phyloP scores from a whole-genome alignment of 805 yeast genomes.

The Tetrapisispora arboricola region DNA sequence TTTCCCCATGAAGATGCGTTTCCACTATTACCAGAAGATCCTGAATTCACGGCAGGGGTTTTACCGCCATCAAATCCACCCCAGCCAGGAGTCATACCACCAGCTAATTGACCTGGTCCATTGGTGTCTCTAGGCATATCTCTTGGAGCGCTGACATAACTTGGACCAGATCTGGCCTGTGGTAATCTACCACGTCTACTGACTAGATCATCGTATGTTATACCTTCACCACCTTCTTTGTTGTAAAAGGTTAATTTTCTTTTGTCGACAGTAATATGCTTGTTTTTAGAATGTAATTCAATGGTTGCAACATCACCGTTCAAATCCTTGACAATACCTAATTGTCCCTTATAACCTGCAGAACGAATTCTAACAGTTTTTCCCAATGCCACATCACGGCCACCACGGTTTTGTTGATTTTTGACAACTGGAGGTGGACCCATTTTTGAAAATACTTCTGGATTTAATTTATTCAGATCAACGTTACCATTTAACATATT shows the following conservation, averaged over 20 bases:
- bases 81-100: constrained; percentile 46
- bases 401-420: constrained; percentile 47
- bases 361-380: constrained; percentile 83
- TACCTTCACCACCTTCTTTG: constrained; percentile 50
- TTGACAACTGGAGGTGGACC: constrained; percentile 46
- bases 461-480: constrained; percentile 82
- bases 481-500: constrained; percentile 39
- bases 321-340: constrained; percentile 88
- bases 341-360: constrained; percentile 86
- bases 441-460: constrained; percentile 38
- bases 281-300: constrained; percentile 86
- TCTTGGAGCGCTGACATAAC: constrained; percentile 28
- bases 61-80: constrained; percentile 42
- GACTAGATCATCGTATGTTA: constrained; percentile 71
- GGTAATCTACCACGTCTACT: constrained; percentile 38
- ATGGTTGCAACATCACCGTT: constrained; percentile 87
- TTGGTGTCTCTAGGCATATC: constrained; percentile 26
- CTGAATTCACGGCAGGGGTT: constrained; percentile 31
- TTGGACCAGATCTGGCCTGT: constrained; percentile 28
- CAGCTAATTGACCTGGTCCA: constrained; percentile 29
- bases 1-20: constrained; percentile 23
- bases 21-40: constrained; percentile 21
- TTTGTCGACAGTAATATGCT: constrained; percentile 76
- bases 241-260: constrained; percentile 65
- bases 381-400: constrained; percentile 72